phyloP scores from a whole-genome alignment of 148 eudicot genomes.

The Chenopodium album region DNA sequence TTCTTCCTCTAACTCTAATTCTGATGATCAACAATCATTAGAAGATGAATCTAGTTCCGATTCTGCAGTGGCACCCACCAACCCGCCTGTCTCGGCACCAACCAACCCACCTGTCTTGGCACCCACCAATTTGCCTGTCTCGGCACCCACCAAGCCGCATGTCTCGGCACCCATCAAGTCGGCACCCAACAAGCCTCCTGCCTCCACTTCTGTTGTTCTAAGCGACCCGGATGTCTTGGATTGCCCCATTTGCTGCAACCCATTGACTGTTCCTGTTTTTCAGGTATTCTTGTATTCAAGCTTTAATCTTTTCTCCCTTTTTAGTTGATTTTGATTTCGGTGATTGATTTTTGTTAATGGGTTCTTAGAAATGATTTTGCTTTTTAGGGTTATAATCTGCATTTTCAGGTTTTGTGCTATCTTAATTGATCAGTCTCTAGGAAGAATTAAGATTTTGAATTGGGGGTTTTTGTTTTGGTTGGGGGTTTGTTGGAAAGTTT shows the following conservation, averaged over 20 bases:
- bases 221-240: conserved; percentile 86
- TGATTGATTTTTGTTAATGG: no score
- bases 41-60: neutral
- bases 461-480: no score
- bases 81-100: conserved; percentile 26
- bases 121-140: conserved; percentile 18
- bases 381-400: no score
- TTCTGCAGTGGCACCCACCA: conserved; percentile 13
- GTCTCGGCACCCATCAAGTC: no score
- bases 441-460: no score
- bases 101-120: conserved; percentile 20
- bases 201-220: conserved; percentile 41
- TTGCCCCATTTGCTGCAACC: conserved; percentile 63
- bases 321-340: neutral
- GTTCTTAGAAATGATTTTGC: no score
- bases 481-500: no score
- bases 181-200: conserved; percentile 18
- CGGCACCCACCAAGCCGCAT: no score
- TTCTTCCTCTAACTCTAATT: neutral
- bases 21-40: neutral
- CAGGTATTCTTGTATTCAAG: conserved; percentile 42
- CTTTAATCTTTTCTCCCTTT: no score
- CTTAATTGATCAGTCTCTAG: no score
- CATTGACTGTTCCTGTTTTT: conserved; percentile 62
- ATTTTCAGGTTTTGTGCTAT: neutral